phyloP scores from a whole-genome alignment of 2,329 filamentous ascomycete genomes.

The Aspergillus sp. region DNA sequence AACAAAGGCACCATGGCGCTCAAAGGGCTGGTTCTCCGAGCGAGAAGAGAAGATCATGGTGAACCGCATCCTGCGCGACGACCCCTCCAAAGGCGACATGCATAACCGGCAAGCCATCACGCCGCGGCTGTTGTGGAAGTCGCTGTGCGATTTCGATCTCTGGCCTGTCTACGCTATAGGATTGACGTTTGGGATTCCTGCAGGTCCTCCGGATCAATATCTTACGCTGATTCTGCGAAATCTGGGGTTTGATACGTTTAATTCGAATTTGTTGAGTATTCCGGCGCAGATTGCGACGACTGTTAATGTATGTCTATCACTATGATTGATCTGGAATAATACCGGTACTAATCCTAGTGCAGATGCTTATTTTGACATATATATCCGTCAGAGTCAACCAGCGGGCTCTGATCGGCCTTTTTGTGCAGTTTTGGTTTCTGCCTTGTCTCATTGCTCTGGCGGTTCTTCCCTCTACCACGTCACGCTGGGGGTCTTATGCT shows the following conservation, averaged over 20 bases:
- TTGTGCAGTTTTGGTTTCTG: conserved; percentile 56
- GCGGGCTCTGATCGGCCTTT: conserved; percentile 43
- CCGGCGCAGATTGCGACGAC: too few species aligned
- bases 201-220: conserved; percentile 47
- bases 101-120: conserved; percentile 57
- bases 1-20: conserved; percentile 1
- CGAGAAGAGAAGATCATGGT: conserved; percentile 58
- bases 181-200: conserved; percentile 51
- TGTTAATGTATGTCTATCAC: too few species aligned
- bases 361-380: conserved; percentile 39
- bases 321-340: too few species aligned
- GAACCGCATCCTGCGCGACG: conserved; percentile 56
- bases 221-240: conserved; percentile 55
- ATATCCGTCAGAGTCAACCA: conserved; percentile 44
- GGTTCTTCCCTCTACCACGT: conserved; percentile 28
- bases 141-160: conserved; percentile 56
- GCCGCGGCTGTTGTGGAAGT: conserved; percentile 45
- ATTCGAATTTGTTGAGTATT: too few species aligned
- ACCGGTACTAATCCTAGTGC: too few species aligned
- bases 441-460: conserved; percentile 53
- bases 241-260: conserved; percentile 51
- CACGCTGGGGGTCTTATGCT: too few species aligned
- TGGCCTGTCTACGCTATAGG: conserved; percentile 55
- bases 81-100: conserved; percentile 48
- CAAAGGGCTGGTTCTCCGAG: conserved; percentile 43